Evolutionary conservation across 1,284 basidiomycete species (phyloP).

Genomic region (Naganishia liquefaciens): DNA sequence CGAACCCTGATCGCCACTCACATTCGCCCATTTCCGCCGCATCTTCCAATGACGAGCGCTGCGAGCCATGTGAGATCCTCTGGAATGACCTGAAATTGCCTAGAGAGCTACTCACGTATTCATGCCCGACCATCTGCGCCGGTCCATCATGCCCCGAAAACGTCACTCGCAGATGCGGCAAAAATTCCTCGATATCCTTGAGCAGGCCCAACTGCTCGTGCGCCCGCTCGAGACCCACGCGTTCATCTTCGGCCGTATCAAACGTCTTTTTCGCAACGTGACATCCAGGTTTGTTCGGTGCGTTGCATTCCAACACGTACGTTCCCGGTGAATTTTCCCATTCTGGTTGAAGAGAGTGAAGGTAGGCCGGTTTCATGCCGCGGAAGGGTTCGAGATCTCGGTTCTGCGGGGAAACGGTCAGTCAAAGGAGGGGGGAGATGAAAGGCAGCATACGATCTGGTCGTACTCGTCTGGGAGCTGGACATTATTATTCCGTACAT

Average conservation of each 20-base stretch:
- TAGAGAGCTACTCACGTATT: constrained; percentile 43
- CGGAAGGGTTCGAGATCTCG: constrained; percentile 51
- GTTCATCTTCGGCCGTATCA: constrained; percentile 41
- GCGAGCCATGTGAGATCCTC: background rate
- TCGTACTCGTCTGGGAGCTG: constrained; percentile 56
- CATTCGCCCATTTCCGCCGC: constrained; percentile 47
- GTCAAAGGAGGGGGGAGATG: background rate
- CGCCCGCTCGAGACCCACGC: constrained; percentile 41
- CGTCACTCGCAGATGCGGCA: constrained; percentile 42
- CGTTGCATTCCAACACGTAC: constrained; percentile 46
- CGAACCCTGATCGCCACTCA: constrained; percentile 34
- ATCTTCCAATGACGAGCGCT: constrained; percentile 39
- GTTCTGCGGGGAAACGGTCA: constrained; percentile 35
- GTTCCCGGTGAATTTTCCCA: constrained; percentile 42
- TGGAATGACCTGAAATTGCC: background rate
- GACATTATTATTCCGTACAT: constrained; percentile 48
- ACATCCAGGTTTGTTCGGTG: constrained; percentile 23
- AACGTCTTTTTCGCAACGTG: constrained; percentile 37
- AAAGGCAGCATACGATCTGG: constrained; percentile 38
- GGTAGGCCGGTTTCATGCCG: constrained; percentile 40
- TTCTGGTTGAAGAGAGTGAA: constrained; percentile 36
- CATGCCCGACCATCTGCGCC: constrained; percentile 51
- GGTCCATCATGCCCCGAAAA: constrained; percentile 51
- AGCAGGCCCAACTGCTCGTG: constrained; percentile 45
- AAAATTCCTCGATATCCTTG: constrained; percentile 38